These are phyloP conservation scores for Poa annua DNA, from an alignment of 176 grass and related monocot species.

Conservation along the genomic window DNA sequence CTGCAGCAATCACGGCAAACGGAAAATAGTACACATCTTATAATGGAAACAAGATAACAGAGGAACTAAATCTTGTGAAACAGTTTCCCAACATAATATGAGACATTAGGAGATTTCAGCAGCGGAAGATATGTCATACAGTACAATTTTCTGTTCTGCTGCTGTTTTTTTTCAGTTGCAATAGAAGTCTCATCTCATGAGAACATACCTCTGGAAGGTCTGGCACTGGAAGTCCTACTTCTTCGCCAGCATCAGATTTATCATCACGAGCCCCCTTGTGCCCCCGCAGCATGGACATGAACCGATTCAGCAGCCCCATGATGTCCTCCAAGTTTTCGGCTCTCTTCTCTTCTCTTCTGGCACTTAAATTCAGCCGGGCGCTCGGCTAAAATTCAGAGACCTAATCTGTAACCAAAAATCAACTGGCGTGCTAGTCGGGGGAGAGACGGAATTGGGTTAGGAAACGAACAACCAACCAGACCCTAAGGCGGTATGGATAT, in stretches of 20 bases:
- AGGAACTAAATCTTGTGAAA: background rate
- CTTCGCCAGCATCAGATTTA: background rate
- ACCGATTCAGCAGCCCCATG: background rate
- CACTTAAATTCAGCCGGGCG: background rate
- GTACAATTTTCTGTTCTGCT: background rate
- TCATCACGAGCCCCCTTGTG: background rate
- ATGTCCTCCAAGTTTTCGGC: background rate
- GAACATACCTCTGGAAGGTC: slow-evolving; percentile 2
- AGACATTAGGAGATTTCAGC: background rate
- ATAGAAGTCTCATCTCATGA: background rate
- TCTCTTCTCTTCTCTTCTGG: background rate
- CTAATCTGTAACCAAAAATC: background rate
- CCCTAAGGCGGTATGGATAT: too few relatives aligned
- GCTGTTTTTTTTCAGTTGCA: too few relatives aligned
- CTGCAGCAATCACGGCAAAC: background rate
- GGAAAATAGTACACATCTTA: background rate
- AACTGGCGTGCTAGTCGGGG: too few relatives aligned
- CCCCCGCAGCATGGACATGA: background rate
- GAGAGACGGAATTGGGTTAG: too few relatives aligned
- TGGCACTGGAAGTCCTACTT: background rate
- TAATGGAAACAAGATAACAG: background rate
- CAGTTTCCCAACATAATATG: background rate
- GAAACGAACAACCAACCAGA: background rate
- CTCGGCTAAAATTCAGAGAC: background rate
- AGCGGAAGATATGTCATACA: background rate